These are phyloP conservation scores for Ceratobasidium sp. DNA, from an alignment of 1,284 basidiomycete genomes.

Conservation along the genomic window DNA sequence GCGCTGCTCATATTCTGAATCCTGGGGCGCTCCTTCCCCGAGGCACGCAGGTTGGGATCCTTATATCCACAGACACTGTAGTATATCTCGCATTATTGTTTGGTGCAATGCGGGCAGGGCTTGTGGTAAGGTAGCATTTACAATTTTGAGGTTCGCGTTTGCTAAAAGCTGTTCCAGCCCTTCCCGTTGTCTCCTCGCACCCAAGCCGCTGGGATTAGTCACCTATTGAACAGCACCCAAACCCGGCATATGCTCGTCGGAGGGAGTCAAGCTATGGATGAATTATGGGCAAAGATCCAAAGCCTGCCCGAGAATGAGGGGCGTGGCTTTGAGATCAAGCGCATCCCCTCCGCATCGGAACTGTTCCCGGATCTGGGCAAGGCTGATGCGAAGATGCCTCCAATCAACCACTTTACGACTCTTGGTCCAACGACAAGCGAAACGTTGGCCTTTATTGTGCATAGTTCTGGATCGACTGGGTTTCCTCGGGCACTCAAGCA, in stretches of 20 bases:
- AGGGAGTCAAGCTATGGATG: constrained; percentile 5
- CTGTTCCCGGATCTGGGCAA: background rate
- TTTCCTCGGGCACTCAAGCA: constrained; percentile 10
- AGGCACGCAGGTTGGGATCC: constrained; percentile 22
- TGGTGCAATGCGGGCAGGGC: constrained; percentile 34
- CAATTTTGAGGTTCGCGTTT: background rate
- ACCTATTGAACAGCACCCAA: constrained; percentile 17
- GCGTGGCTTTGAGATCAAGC: background rate
- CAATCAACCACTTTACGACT: constrained; percentile 3
- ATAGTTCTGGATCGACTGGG: constrained; percentile 38
- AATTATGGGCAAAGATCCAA: background rate
- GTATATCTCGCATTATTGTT: constrained; percentile 20
- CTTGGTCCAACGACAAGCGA: constrained; percentile 1
- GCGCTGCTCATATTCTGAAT: constrained; percentile 34
- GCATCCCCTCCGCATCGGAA: background rate
- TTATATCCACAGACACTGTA: constrained; percentile 18
- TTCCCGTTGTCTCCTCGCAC: constrained; percentile 32
- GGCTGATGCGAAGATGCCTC: background rate
- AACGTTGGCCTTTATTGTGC: constrained; percentile 1
- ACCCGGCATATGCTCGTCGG: background rate
- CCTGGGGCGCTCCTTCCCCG: constrained; percentile 15
- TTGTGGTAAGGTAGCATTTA: constrained; percentile 16
- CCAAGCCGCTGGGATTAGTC: constrained; percentile 22
- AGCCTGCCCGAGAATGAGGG: background rate
- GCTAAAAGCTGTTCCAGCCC: background rate